Evolutionary conservation across 768 basidiomycete species (phyloP), one percentile per base, ranked within the genome.

Genomic region (Sporobolomyces pararoseus): DNA sequence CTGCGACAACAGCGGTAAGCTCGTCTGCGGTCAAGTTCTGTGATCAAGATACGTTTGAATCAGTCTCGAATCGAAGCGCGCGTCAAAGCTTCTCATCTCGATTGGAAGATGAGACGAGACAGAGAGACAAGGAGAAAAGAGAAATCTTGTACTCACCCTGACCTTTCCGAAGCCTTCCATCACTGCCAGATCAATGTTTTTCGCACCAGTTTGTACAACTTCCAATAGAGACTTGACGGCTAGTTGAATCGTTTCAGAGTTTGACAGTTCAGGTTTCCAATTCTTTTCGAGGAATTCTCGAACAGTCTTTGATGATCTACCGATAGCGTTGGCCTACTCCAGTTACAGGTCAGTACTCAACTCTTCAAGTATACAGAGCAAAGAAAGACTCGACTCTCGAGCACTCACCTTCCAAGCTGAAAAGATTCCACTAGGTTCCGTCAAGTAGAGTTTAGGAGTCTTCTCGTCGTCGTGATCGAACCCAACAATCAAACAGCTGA

Each of bases 151-250:
- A 77, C 85, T 72, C 73, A 96, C 94, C 52, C 91, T 90, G 63
- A 95, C 86, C 81, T 93, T 89, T 68, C 91, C 90, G 79, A 91
- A 97, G 70, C 88, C 85, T 78, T 96, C 93, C 91, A 98, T 94
- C 52, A 97, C 90, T 71, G 89, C 93, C 76, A 99, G 91, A 80
- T 99, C 96, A 72, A 99, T 98, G 80, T 99, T 99, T 83, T 98
- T 98, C 7, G 96, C 96, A n/a, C 96, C 96, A 2, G 96, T 97
- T 81, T 98, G 96, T 12, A 99, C 96, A 44, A 99, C 94, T 80
- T 99, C 96, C 29, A 99, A 83, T 76, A 99, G 82, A 78, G 89
- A 89, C 83, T 97, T 98, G 71, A 99, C 86, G 0, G 96, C 92
- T 55, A 99, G 82, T 80, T 96, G 96, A 80, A 99, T 89, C 60